A percentile compares a stretch with the other conserved stretches of the same genome.
Conservation (phyloP, 148 eudicot genomes). For the Rhododendron ovatum region DNA sequence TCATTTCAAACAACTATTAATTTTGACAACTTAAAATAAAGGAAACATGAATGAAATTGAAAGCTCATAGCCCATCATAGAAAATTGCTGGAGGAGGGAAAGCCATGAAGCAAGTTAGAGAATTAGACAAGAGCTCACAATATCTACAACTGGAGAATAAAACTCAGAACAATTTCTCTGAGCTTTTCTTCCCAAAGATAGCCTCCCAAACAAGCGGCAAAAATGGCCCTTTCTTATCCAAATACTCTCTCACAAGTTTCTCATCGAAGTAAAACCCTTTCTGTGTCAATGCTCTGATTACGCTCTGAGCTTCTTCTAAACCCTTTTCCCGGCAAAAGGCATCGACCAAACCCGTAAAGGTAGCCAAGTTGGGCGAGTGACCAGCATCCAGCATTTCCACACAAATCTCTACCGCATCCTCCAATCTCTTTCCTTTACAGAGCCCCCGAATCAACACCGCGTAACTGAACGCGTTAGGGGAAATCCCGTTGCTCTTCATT, state of each 20-base stretch:
- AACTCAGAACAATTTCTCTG: slow-evolving; percentile 21
- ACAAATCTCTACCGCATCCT: slow-evolving; percentile 58
- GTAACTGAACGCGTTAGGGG: slow-evolving; percentile 79
- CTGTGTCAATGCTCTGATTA: slow-evolving; percentile 40
- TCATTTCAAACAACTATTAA: neutral
- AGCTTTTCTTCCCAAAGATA: slow-evolving; percentile 56
- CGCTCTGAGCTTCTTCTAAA: slow-evolving; percentile 57
- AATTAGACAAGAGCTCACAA: slow-evolving; percentile 11
- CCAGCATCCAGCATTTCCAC: slow-evolving; percentile 84
- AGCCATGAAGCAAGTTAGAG: slow-evolving; percentile 2
- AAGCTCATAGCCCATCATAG: neutral
- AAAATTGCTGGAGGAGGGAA: neutral
- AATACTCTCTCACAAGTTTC: slow-evolving; percentile 58
- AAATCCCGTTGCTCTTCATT: slow-evolving; percentile 68
- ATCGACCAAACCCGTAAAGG: slow-evolving; percentile 64
- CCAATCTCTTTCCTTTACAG: slow-evolving; percentile 49
- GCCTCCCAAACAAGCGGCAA: slow-evolving; percentile 81
- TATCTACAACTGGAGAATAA: neutral
- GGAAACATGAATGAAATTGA: slow-evolving; percentile 6
- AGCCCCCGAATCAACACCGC: slow-evolving; percentile 60
- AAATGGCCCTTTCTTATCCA: slow-evolving; percentile 70
- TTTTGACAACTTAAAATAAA: neutral
- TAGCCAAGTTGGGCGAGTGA: slow-evolving; percentile 61
- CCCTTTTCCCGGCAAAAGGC: slow-evolving; percentile 75
- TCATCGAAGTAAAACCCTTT: slow-evolving; percentile 69